Evolutionary conservation across 768 basidiomycete genomes (phyloP), one percentile per base, ranked within the genome.

Genomic region (Boletus sensibilis): DNA sequence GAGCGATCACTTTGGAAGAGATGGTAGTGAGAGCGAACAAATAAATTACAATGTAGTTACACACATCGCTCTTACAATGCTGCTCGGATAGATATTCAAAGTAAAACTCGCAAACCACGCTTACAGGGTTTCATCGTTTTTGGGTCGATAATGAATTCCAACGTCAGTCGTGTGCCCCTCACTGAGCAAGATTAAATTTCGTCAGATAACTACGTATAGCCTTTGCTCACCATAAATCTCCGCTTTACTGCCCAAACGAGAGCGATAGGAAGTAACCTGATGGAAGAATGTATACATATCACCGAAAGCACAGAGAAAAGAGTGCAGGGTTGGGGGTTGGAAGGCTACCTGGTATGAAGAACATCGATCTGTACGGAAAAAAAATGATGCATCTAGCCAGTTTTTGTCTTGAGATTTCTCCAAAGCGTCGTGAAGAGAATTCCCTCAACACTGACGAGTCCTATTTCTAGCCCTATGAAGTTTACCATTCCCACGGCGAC

Each of bases 1-100:
- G 81, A 56, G 94, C 95, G 4, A 86, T 98, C 27, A 77, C 86
- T 10, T 71, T 98, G 68, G 93, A 96, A 65, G 89, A 92, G 57
- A 93, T 98, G 93, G 89, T 96, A 37, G 59, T 83, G 29, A 79
- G 83, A 57, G 87, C 87, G 5, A 76, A 68, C 51, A 72, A 67
- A 29, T 70, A 62, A 56, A 38, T 52, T 47, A 42, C 3, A 10
- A 37, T 31, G 21, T 55, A 37, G n/a, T 9, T 41, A 29, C 1
- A 16, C 18, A 7, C 23, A 11, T 48, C 25, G 4, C 35, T 29
- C 18, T 33, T 41, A 11, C 18, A 33, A 16, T 33, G 6, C 14
- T 21, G 29, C 40, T 7, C 6, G 23, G 9, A n/a, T n/a, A n/a
- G n/a, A n/a, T n/a, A n/a, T n/a, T n/a, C n/a, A n/a, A n/a, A n/a